A percentile compares a stretch with the other conserved stretches of the same genome.
Conservation (phyloP, 2,329 filamentous ascomycete genomes). For the Penicillium sp. region DNA sequence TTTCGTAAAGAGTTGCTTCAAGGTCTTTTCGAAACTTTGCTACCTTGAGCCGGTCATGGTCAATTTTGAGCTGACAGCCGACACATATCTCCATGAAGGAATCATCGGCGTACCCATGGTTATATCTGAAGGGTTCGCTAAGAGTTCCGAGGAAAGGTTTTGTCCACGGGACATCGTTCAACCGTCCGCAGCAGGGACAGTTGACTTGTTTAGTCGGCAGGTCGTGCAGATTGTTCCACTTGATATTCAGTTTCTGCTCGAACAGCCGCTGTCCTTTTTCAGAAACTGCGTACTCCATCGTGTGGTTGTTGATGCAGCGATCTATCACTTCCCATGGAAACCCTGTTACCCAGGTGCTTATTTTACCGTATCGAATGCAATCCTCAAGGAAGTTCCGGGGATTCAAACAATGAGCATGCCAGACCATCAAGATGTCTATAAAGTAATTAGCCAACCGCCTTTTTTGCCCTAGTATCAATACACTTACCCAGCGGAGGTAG, state of each 20-base stretch:
- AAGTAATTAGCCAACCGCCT: not conserved
- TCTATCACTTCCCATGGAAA: conserved; percentile 22
- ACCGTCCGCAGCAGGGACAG: conserved; percentile 54
- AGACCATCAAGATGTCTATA: conserved; percentile 26
- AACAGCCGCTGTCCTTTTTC: conserved; percentile 16
- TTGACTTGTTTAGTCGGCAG: conserved; percentile 45
- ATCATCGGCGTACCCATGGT: conserved; percentile 33
- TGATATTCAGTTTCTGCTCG: conserved; percentile 25
- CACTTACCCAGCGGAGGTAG: conserved; percentile 22
- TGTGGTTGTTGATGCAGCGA: conserved; percentile 16
- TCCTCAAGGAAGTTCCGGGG: conserved; percentile 23
- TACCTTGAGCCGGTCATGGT: conserved; percentile 58
- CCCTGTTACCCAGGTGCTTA: conserved; percentile 22
- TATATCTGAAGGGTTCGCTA: conserved; percentile 19
- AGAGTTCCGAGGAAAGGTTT: conserved; percentile 26
- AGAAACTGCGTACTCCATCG: conserved; percentile 16
- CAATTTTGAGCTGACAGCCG: conserved; percentile 50
- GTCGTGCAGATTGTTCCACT: conserved; percentile 61
- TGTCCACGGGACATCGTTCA: conserved; percentile 57
- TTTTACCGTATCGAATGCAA: conserved; percentile 22
- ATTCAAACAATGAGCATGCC: conserved; percentile 25
- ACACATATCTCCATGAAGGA: conserved; percentile 52
- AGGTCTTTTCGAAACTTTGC: conserved; percentile 60
- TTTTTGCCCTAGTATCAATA: not conserved
- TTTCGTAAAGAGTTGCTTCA: conserved; percentile 44